Evolutionary conservation across 768 basidiomycete species (phyloP).

Genomic region (Tulasnella sp.): DNA sequence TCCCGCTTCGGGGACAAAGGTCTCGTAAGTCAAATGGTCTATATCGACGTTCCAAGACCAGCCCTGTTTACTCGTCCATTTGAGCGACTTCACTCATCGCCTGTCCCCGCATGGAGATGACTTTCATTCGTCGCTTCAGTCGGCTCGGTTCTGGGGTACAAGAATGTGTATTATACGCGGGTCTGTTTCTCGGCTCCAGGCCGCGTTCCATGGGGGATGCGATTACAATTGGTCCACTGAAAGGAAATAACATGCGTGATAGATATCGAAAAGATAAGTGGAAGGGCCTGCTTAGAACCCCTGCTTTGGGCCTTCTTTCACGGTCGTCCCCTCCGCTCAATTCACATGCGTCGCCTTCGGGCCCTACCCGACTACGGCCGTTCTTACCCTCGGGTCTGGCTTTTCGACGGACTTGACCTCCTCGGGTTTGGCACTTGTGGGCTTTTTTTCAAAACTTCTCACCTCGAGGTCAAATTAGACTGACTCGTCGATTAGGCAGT

Average conservation of each 20-base stretch:
- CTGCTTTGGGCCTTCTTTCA: conserved; percentile 2
- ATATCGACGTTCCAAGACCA: background rate
- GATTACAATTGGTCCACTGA: background rate
- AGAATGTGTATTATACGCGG: background rate
- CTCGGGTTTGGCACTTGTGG: background rate
- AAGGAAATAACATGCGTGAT: background rate
- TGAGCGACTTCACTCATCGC: background rate
- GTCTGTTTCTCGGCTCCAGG: background rate
- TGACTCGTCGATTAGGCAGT: background rate
- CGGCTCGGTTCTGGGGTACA: background rate
- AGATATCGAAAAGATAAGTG: background rate
- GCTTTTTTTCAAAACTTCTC: background rate
- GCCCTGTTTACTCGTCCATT: background rate
- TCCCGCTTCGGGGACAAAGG: conserved; percentile 1
- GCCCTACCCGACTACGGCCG: conserved; percentile 1
- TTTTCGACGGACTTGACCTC: background rate
- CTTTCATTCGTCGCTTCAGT: background rate
- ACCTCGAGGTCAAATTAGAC: conserved; percentile 1
- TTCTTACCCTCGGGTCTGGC: conserved; percentile 3
- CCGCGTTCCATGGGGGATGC: background rate
- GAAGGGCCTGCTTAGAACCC: background rate
- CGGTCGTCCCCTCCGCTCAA: background rate
- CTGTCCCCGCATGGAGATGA: background rate
- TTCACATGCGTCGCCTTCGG: background rate
- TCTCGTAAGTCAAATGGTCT: background rate